Base-by-base conservation (phyloP, 2,329 filamentous ascomycete genomes). In the Arthrobotrys conoides region DNA sequence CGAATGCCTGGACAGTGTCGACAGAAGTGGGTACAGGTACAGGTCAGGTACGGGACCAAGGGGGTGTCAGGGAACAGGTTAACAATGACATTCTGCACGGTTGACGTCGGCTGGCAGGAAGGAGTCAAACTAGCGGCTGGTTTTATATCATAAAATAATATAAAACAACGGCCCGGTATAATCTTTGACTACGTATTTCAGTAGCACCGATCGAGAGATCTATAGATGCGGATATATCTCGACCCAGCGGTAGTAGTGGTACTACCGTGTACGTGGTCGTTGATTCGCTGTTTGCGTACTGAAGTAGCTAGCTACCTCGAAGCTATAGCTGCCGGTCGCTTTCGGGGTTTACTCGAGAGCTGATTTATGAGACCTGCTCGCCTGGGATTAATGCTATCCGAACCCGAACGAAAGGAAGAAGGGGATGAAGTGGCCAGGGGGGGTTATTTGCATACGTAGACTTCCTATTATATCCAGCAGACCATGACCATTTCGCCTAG, bases 21-120 rank as follows among this genome's bases (percentile, higher is more conserved):
- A 67, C 51, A 49, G 53, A 46, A 66, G 46, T 51, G 53, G 61
- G 75, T 51, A 53, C 22, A 61, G 57, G 57, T 61, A 61, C 57
- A 61, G 57, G 33, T 71, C 44, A 63, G 70, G 33, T 51, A 33
- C 63, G 64, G 66, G 71, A 44, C 48, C 59, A 27, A 70, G 49
- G 61, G 66, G 67, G 59, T 61, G 57, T 59, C 55, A 51, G 12
- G 64, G 27, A 46, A 27, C 57, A 30, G 18, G 63, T 64, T 46
- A 36, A 73, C 70, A 53, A 67, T 51, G 38, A 46, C 70, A 59
- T 67, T 67, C 57, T 61, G 57, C 57, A 73, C 61, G 22, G 57
- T 51, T 71, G 53, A 72, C 49, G 59, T 68, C 51, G 33, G 53
- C 44, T 9, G 30, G 67, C 53, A 53, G 49, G 38, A 20, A 18